Evolutionary conservation across 1,284 basidiomycete genomes (phyloP), one percentile per base, ranked within the genome.

Genomic region (Pterulicium gracile): DNA sequence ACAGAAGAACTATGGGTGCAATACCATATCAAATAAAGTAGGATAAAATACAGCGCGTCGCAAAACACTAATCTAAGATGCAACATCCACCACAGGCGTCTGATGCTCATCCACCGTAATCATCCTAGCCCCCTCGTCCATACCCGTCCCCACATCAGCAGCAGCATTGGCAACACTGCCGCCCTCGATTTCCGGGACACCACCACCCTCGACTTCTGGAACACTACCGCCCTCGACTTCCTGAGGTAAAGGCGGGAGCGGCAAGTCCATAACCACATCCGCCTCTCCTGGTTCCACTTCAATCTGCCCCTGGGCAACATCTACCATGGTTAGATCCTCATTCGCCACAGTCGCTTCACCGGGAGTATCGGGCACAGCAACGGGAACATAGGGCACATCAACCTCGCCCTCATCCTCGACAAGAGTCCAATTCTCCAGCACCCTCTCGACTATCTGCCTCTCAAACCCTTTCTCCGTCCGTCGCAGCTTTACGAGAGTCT

Each of bases 371-470:
- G n/a, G n/a, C n/a, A n/a, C n/a, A n/a, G n/a, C n/a, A n/a, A n/a
- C n/a, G n/a, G n/a, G n/a, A n/a, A n/a, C n/a, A n/a, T n/a, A n/a
- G n/a, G n/a, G n/a, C n/a, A n/a, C n/a, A n/a, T n/a, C n/a, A n/a
- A n/a, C n/a, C n/a, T n/a, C n/a, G n/a, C n/a, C n/a, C n/a, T n/a
- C n/a, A n/a, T n/a, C n/a, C n/a, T n/a, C n/a, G n/a, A 23, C 12
- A 18, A 32, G 42, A 34, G 42, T 44, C 81, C 82, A 88, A 45
- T 70, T 67, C 61, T 88, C 85, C 43, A 79, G 62, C 19, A 72
- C 63, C 49, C 84, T 70, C 56, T 82, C 79, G 50, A 86, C 74
- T 46, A 73, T 67, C 52, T 88, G 82, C 54, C 84, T 67, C 58
- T 88, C 83, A 39, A 84, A 44, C 27, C 79, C 76, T 21, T 64